Conservation (phyloP, 1,284 basidiomycete species). For the Athelia sp. region DNA sequence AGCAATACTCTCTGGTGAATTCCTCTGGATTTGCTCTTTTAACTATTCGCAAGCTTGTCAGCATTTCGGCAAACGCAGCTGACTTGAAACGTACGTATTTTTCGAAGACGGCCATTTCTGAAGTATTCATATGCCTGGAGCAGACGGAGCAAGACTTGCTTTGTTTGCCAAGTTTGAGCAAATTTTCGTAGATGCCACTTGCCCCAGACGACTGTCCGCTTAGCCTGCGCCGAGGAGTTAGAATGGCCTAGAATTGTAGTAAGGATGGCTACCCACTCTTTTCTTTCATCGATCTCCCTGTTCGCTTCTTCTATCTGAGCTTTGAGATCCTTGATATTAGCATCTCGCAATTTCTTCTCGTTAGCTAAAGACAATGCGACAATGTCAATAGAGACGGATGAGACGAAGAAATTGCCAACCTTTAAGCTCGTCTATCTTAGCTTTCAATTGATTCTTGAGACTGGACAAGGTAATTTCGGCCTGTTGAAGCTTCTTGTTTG, state of each 20-base stretch:
- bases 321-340: slow-evolving; percentile 37
- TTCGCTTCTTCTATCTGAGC: slow-evolving; percentile 55
- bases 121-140: slow-evolving; percentile 59
- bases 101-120: slow-evolving; percentile 63
- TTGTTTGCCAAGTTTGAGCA: slow-evolving; percentile 58
- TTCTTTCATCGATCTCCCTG: slow-evolving; percentile 46
- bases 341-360: slow-evolving; percentile 51
- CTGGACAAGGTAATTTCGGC: slow-evolving; percentile 58
- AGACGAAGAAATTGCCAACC: slow-evolving; percentile 31
- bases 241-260: background rate
- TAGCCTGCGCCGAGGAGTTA: slow-evolving; percentile 14
- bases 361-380: slow-evolving; percentile 36
- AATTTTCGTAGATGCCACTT: slow-evolving; percentile 54
- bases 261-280: slow-evolving; percentile 38
- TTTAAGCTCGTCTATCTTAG: slow-evolving; percentile 60
- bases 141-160: slow-evolving; percentile 77
- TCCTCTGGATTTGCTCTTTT: slow-evolving; percentile 48
- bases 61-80: background rate
- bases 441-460: slow-evolving; percentile 54
- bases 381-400: background rate
- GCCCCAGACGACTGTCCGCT: slow-evolving; percentile 31
- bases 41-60: slow-evolving; percentile 32
- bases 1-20: slow-evolving; percentile 33
- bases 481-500: slow-evolving; percentile 54
- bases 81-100: slow-evolving; percentile 46